phyloP scores from a whole-genome alignment of 306 rosid species.

The Pueraria montana region DNA sequence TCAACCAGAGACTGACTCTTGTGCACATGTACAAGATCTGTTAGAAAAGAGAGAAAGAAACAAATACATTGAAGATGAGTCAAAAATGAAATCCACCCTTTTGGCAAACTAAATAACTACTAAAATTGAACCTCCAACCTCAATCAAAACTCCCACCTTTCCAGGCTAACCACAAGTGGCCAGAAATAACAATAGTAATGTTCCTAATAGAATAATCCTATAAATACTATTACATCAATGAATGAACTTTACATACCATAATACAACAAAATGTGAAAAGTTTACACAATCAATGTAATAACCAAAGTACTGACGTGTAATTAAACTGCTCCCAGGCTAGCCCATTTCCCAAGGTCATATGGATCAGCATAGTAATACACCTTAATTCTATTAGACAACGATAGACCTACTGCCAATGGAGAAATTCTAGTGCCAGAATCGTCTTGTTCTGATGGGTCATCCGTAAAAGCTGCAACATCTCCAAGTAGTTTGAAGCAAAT shows the following conservation, averaged over 20 bases:
- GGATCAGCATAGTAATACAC: conserved; percentile 87
- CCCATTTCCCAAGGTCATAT: conserved; percentile 96
- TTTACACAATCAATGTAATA: conserved; percentile 47
- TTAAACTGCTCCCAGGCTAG: conserved; percentile 87
- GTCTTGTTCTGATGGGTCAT: conserved; percentile 87
- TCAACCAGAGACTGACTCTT: conserved; percentile 2
- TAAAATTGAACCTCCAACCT: conserved; percentile 31
- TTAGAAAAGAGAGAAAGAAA: neutral
- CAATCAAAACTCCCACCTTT: conserved; percentile 41
- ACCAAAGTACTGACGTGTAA: conserved; percentile 15
- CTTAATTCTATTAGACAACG: conserved; percentile 83
- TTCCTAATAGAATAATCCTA: conserved; percentile 45
- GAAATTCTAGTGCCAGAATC: conserved; percentile 64
- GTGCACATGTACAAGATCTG: neutral
- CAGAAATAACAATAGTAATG: conserved; percentile 20
- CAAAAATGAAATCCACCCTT: conserved; percentile 44
- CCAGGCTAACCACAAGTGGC: conserved; percentile 21
- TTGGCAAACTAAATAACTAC: conserved; percentile 15
- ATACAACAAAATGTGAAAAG: conserved; percentile 54
- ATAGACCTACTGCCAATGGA: conserved; percentile 75
- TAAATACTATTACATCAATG: conserved; percentile 53
- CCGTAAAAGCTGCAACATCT: conserved; percentile 83
- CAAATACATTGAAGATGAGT: conserved; percentile 18
- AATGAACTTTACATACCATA: conserved; percentile 57
- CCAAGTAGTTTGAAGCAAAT: conserved; percentile 86